phyloP scores from a whole-genome alignment of 2,329 filamentous ascomycete genomes.

The Aspergillus brasiliensis region DNA sequence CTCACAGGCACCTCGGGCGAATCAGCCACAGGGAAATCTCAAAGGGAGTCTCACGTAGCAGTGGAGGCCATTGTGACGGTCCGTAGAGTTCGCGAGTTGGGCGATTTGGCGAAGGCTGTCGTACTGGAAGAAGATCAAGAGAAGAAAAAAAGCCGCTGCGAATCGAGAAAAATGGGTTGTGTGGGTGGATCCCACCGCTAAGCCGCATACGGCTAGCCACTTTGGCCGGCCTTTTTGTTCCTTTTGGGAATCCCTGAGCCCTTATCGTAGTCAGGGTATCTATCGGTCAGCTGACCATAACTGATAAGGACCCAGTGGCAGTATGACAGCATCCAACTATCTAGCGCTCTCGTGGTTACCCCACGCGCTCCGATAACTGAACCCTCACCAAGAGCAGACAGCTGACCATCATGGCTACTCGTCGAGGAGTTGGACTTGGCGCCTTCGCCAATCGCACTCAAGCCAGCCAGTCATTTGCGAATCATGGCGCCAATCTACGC shows the following conservation, averaged over 20 bases:
- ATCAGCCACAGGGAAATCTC: conserved; percentile 36
- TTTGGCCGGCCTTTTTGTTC: background rate
- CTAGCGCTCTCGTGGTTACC: background rate
- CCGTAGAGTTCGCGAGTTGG: conserved; percentile 45
- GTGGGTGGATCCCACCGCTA: conserved; percentile 33
- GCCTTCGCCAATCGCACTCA: conserved; percentile 85
- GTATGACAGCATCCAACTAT: background rate
- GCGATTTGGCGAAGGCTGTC: conserved; percentile 41
- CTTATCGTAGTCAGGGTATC: conserved; percentile 28
- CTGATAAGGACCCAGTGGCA: conserved; percentile 16
- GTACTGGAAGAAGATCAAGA: conserved; percentile 30
- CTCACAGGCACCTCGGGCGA: conserved; percentile 48
- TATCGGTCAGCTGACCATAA: conserved; percentile 20
- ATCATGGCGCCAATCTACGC: conserved; percentile 84
- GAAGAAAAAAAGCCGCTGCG: conserved; percentile 22
- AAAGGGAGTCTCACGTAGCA: conserved; percentile 61
- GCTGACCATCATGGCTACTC: conserved; percentile 43
- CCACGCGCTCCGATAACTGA: background rate
- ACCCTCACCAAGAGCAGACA: background rate
- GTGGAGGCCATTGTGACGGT: conserved; percentile 61
- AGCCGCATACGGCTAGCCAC: conserved; percentile 13
- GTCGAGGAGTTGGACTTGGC: conserved; percentile 77
- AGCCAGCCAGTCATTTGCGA: conserved; percentile 84
- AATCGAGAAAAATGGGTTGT: conserved; percentile 34
- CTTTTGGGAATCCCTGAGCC: conserved; percentile 21